Evolutionary conservation across 495 filamentous ascomycete species (phyloP), one percentile per base, ranked within the genome.

Genomic region (Penicillium steckii): DNA sequence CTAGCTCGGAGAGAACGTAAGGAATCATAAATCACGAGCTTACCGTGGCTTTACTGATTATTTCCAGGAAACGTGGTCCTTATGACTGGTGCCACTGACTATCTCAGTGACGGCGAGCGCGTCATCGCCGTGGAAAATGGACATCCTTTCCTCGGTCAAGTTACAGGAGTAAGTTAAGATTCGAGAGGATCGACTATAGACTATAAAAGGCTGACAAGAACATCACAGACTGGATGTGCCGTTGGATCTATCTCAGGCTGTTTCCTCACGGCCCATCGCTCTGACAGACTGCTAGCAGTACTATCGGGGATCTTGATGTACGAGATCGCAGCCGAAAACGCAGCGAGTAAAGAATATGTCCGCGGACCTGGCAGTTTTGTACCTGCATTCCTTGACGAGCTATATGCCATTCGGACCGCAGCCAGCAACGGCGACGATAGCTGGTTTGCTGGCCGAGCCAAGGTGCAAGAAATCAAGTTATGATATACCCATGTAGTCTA

Each of bases 281-380:
- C 72, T 7, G 83, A 90, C 61, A 85, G 80, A 66, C 68, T 88
- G 26, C 71, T 93, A n/a, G 80, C 79, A 8, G 84, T 88, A 0
- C 65, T 90, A 6, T 81, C 90, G 5, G 91, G 81, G 2, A 65
- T 95, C 15, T 59, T 94, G 33, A 83, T 87, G 64, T 97, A 86
- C 65, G 90, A 92, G 71, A 87, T 94, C 48, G 91, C 94, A 1
- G 88, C 92, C 10, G 89, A 96, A 69, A 68, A 80, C 15, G 92
- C 93, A 0, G 71, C 69, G 5, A 62, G 52, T 17, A 75, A 83
- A 44, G 70, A 71, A 7, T 82, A 89, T 48, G 90, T 86, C 17
- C 72, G 79, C 40, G 92, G 92, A 0, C 90, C 92, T 0, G 92
- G 92, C 1, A 93, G 88, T 13, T 97, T 97, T 72, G 80, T 95